These are phyloP conservation scores for Ganoderma multipileum DNA, from an alignment of 1,284 basidiomycete species.

Conservation along the genomic window DNA sequence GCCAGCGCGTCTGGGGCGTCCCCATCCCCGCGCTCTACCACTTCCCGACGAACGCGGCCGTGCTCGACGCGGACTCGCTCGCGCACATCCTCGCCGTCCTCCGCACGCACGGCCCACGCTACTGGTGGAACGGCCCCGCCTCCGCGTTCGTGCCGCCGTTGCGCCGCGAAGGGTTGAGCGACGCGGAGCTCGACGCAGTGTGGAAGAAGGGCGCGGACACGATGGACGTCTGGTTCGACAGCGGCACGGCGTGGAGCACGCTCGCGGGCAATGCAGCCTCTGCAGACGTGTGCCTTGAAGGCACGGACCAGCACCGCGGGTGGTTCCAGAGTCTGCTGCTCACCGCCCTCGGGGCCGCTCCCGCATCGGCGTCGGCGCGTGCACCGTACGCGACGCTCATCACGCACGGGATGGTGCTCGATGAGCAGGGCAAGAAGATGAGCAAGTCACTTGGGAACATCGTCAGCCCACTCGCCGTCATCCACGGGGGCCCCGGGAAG, in stretches of 20 bases:
- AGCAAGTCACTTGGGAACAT: constrained; percentile 98
- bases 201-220: constrained; percentile 91
- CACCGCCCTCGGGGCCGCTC: constrained; percentile 74
- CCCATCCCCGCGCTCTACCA: constrained; percentile 94
- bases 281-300: constrained; percentile 94
- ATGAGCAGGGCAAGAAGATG: constrained; percentile 95
- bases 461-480: constrained; percentile 83
- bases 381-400: constrained; percentile 85
- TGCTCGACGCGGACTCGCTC: constrained; percentile 76
- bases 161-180: constrained; percentile 49
- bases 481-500: constrained; percentile 78
- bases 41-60: constrained; percentile 63
- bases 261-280: constrained; percentile 48
- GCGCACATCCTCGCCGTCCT: constrained; percentile 83
- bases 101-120: constrained; percentile 72
- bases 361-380: constrained; percentile 34
- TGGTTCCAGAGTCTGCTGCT: constrained; percentile 99
- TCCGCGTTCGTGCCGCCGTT: constrained; percentile 82
- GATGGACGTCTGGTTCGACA: constrained; percentile 99
- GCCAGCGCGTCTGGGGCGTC: constrained; percentile 98
- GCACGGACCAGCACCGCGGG: constrained; percentile 97
- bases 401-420: constrained; percentile 97
- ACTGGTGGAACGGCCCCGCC: constrained; percentile 94
- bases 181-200: constrained; percentile 47
- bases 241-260: constrained; percentile 94